phyloP scores from a whole-genome alignment of 2,329 filamentous ascomycete species.

The Monosporascus sp. region DNA sequence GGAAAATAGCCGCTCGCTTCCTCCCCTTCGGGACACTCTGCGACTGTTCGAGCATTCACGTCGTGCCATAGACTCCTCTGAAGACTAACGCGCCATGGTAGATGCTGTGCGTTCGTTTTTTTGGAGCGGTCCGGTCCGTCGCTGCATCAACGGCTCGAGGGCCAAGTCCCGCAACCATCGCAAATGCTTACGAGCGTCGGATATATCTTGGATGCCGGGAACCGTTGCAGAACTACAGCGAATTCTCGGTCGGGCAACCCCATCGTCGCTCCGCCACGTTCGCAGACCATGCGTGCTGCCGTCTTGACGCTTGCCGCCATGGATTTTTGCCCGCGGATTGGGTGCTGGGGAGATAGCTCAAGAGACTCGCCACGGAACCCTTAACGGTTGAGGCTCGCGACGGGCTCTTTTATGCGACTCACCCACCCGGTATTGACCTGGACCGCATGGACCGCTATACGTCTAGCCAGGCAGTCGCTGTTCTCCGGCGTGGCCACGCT shows the following conservation, averaged over 20 bases:
- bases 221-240: conserved; percentile 8
- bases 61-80: conserved; percentile 4
- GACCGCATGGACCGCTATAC: conserved; percentile 4
- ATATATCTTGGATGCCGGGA: conserved; percentile 10
- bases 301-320: conserved; percentile 9
- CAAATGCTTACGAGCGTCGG: conserved; percentile 8
- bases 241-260: conserved; percentile 10
- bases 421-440: conserved; percentile 1
- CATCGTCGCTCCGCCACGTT: conserved; percentile 4
- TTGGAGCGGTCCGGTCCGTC: conserved; percentile 1
- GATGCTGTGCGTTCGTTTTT: conserved; percentile 1
- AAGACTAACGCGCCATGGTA: background rate
- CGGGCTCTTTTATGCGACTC: conserved; percentile 12
- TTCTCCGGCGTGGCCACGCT: conserved; percentile 10
- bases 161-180: background rate
- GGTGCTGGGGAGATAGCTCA: background rate
- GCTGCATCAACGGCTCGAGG: conserved; percentile 3
- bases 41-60: conserved; percentile 7
- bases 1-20: conserved; percentile 6
- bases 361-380: conserved; percentile 2
- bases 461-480: conserved; percentile 6
- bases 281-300: conserved; percentile 8
- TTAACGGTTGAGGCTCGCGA: conserved; percentile 1
- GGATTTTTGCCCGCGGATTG: conserved; percentile 7
- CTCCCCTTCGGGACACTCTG: conserved; percentile 3